Evolutionary conservation across 2,329 filamentous ascomycete genomes (phyloP), one percentile per base, ranked within the genome.

Genomic region (Corniculantispora saksenae): DNA sequence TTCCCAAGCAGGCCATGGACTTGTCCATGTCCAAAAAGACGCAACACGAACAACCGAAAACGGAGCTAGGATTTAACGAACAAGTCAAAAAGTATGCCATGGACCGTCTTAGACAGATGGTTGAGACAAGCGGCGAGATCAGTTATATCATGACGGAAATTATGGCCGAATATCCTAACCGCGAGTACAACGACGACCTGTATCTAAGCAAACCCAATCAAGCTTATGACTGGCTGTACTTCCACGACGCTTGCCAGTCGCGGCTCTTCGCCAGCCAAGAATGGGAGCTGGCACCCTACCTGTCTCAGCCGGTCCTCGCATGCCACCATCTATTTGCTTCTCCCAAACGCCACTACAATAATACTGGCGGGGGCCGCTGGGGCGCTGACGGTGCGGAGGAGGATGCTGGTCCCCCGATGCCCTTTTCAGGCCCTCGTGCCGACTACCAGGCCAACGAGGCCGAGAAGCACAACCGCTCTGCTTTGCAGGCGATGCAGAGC

Each of bases 171-270:
- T 99, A 97, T 75, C 93, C 94, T 0, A 88, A 87, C 50, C 91
- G 93, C 70, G 89, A 93, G 23, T 99, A 91, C 78, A 96, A 97
- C 79, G 95, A 99, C 75, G 95, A 99, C 76, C 91, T 89, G 1
- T 90, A 92, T 70, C 87, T 99, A 38, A 91, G 89, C 40, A 99
- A 99, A 74, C 96, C 96, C 0, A 89, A 90, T 69, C 81, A 86
- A 75, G 92, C 92, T 0, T 97, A 97, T 76, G 94, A 97, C 73
- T 99, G 95, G 95, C 86, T 99, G 63, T 84, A 96, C 76, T 98
- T 99, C 77, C 92, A 97, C 77, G 95, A 98, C 72, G 82, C 83
- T 0, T 89, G 97, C 68, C 93, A 92, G 27, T 89, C 89, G 1
- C 88, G 89, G 47, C 84, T 98, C 1, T 96, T 89, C 74, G 81